A percentile compares a stretch with the other conserved stretches of the same genome.
These are phyloP conservation scores for Cerioporus squamosus DNA, from an alignment of 1,284 basidiomycete species.

Conservation along the genomic window DNA sequence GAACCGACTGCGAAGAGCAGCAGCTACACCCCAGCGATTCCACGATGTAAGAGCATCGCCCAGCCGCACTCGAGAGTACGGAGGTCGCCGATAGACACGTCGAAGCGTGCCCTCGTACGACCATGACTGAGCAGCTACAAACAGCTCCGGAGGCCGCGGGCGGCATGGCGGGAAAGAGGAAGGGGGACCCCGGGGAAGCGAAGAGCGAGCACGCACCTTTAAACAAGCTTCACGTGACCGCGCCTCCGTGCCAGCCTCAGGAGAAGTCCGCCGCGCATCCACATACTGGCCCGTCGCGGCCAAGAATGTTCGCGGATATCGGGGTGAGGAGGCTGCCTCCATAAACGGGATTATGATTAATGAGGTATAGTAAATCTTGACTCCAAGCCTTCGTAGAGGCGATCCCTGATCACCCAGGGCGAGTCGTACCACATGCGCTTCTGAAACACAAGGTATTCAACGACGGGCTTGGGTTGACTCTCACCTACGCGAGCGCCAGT, in stretches of 20 bases:
- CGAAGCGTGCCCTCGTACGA: background rate
- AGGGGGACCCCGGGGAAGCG: no score
- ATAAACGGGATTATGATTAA: constrained; percentile 1
- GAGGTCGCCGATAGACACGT: constrained; percentile 7
- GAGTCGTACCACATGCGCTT: constrained; percentile 71
- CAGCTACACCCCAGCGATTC: background rate
- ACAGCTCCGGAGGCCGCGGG: background rate
- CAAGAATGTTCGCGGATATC: background rate
- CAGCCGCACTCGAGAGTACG: constrained; percentile 9
- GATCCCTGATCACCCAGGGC: constrained; percentile 67
- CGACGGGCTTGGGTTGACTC: constrained; percentile 52
- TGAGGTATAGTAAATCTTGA: constrained; percentile 11
- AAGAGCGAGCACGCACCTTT: no score
- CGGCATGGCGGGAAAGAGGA: no score
- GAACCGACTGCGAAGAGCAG: background rate
- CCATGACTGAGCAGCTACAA: background rate
- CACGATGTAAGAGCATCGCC: background rate
- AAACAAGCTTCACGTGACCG: no score
- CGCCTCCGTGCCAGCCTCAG: no score
- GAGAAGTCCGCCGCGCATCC: background rate
- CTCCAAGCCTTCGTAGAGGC: constrained; percentile 44
- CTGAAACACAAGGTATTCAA: constrained; percentile 72
- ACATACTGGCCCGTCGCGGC: background rate
- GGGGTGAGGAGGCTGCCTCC: background rate
- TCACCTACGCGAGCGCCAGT: constrained; percentile 38